Evolutionary conservation across 2,329 filamentous ascomycete species (phyloP), one percentile per base, ranked within the genome.

Genomic region (Fusarium pininemorale): DNA sequence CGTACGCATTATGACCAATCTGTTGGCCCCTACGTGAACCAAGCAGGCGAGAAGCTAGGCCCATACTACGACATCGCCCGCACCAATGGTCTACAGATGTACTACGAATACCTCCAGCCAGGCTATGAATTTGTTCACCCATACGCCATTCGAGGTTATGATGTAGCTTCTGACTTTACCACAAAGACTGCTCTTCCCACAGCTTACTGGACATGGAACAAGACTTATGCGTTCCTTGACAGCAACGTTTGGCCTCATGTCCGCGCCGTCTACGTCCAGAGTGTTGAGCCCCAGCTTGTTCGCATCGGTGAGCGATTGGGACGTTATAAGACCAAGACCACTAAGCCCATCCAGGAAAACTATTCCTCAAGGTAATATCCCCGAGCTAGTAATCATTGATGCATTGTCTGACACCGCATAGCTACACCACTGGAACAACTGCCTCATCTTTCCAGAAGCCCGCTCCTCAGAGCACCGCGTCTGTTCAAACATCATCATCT

Each of bases 231-330:
- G 18, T 96, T 98, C 79, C 84, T 97, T 39, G 90, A 94, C 66
- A 89, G 90, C 53, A 92, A 91, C 5, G 85, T 98, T 22, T 96
- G 94, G 92, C 96, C 96, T 5, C 92, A 93, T 73, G 72, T 98
- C 16, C 90, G 93, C 32, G 88, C 93, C 20, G 84, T 98, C 10
- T 98, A 98, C 79, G 90, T 92, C 16, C 92, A 98, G 79, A 98
- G 97, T 77, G 95, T 99, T 7, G 95, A 98, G 84, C 97, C 97
- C 20, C 97, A 99, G 82, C 88, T 99, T 20, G 90, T 96, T 64
- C 94, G 95, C 78, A 98, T 99, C 78, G 94, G 94, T 18, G 93
- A 98, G 84, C 91, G 95, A 51, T 88, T 99, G 16, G 95, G 95
- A 45, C 88, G 93, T 54, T 94, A 95, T 82, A 91, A 87, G 73